phyloP scores from a whole-genome alignment of 2,329 filamentous ascomycete species.

The Chaetomiaceae sp. region DNA sequence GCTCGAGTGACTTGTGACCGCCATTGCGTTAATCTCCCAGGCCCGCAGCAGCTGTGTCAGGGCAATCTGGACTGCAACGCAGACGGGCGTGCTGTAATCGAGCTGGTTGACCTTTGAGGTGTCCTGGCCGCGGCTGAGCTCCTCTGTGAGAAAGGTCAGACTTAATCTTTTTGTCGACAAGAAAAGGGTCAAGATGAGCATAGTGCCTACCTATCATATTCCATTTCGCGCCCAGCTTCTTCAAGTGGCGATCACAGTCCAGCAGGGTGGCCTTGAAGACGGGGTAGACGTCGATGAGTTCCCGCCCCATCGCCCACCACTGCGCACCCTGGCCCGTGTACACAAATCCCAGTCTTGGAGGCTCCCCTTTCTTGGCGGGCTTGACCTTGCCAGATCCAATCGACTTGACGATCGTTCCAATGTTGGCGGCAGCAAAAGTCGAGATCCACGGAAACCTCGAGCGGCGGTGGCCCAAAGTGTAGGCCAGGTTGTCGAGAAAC shows the following conservation, averaged over 20 bases:
- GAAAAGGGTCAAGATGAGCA: too few relatives aligned
- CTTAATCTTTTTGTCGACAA: too few relatives aligned
- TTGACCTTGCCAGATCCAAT: slow-evolving; percentile 25
- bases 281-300: slow-evolving; percentile 26
- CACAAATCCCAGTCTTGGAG: slow-evolving; percentile 29
- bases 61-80: slow-evolving; percentile 39
- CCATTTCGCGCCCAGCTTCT: slow-evolving; percentile 21
- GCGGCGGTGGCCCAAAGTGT: slow-evolving; percentile 30
- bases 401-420: slow-evolving; percentile 19
- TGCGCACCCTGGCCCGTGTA: slow-evolving; percentile 36
- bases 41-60: slow-evolving; percentile 35
- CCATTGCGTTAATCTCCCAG: slow-evolving; percentile 27
- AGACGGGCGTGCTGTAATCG: slow-evolving; percentile 23
- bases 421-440: slow-evolving; percentile 11
- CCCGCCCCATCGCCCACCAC: slow-evolving; percentile 33
- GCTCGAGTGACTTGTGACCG: slow-evolving; percentile 32
- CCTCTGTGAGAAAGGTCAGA: slow-evolving; percentile 11
- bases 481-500: slow-evolving; percentile 28
- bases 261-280: slow-evolving; percentile 20
- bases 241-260: slow-evolving; percentile 20
- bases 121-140: slow-evolving; percentile 17
- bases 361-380: slow-evolving; percentile 19
- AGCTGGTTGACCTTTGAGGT: slow-evolving; percentile 21
- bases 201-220: slow-evolving; percentile 18
- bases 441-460: slow-evolving; percentile 25